phyloP scores from a whole-genome alignment of 306 rosid genomes.

The Benincasa hispida region DNA sequence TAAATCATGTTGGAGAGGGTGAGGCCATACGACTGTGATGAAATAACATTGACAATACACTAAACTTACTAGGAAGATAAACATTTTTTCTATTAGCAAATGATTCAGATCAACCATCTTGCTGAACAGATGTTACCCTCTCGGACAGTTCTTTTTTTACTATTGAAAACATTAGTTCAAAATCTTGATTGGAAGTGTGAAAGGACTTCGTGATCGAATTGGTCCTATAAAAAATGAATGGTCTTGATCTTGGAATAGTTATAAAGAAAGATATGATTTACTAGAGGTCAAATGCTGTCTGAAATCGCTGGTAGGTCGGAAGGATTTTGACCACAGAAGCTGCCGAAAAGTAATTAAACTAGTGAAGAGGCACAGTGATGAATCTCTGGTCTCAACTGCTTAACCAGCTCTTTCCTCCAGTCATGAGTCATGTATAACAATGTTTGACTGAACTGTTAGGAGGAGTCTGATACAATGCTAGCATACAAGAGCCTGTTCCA shows the following conservation, averaged over 20 bases:
- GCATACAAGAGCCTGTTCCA: slow-evolving; percentile 31
- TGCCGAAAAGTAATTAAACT: not conserved
- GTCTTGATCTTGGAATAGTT: not conserved
- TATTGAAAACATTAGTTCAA: not conserved
- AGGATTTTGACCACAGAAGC: not conserved
- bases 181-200: not conserved
- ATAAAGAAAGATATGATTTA: not conserved
- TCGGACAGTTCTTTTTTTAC: not conserved
- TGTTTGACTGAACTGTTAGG: not conserved
- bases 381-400: not conserved
- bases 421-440: too few relatives aligned
- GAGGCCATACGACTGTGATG: not conserved
- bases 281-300: not conserved
- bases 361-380: not conserved
- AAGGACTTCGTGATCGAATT: not conserved
- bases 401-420: not conserved
- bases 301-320: not conserved
- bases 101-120: not conserved
- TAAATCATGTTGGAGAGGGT: not conserved
- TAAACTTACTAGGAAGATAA: not conserved
- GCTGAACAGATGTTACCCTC: not conserved
- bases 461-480: not conserved
- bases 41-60: not conserved
- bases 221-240: not conserved
- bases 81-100: not conserved